Evolutionary conservation across 2,329 filamentous ascomycete genomes (phyloP).

Genomic region (Penicillium sp.): DNA sequence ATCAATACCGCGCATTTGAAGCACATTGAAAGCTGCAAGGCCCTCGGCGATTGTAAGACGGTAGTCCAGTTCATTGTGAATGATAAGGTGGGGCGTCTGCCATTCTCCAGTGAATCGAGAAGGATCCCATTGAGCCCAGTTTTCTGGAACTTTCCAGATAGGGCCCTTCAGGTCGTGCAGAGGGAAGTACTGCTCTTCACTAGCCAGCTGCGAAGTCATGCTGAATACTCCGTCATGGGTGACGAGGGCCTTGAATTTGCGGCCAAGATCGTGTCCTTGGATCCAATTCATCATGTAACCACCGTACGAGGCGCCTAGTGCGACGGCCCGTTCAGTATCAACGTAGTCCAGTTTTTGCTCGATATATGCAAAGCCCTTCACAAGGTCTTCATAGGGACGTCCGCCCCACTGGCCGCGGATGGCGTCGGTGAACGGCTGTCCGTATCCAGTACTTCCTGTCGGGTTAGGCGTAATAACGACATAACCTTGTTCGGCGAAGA

Average conservation of each 20-base stretch:
- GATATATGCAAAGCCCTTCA: constrained; percentile 54
- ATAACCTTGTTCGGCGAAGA: constrained; percentile 62
- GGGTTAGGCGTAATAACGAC: constrained; percentile 60
- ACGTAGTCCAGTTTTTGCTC: constrained; percentile 51
- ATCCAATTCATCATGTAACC: constrained; percentile 63
- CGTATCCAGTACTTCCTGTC: constrained; percentile 58
- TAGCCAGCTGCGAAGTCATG: constrained; percentile 44
- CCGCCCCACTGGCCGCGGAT: constrained; percentile 56
- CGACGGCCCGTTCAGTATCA: constrained; percentile 54
- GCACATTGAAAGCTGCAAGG: constrained; percentile 77
- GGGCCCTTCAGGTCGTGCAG: constrained; percentile 53
- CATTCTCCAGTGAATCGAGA: constrained; percentile 62
- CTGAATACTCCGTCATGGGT: constrained; percentile 53
- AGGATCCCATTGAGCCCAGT: constrained; percentile 60
- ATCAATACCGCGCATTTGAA: constrained; percentile 72
- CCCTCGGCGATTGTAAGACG: constrained; percentile 82
- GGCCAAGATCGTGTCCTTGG: constrained; percentile 53
- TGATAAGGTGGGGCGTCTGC: constrained; percentile 83
- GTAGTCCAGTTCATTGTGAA: constrained; percentile 90
- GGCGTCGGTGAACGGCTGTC: constrained; percentile 53
- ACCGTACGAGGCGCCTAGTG: constrained; percentile 56
- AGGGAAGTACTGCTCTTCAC: constrained; percentile 57
- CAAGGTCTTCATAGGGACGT: constrained; percentile 55
- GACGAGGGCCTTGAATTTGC: constrained; percentile 58
- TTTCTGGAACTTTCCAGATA: constrained; percentile 50